Conservation (phyloP, 1,139 yeast species). For the Protomyces inouyei region DNA sequence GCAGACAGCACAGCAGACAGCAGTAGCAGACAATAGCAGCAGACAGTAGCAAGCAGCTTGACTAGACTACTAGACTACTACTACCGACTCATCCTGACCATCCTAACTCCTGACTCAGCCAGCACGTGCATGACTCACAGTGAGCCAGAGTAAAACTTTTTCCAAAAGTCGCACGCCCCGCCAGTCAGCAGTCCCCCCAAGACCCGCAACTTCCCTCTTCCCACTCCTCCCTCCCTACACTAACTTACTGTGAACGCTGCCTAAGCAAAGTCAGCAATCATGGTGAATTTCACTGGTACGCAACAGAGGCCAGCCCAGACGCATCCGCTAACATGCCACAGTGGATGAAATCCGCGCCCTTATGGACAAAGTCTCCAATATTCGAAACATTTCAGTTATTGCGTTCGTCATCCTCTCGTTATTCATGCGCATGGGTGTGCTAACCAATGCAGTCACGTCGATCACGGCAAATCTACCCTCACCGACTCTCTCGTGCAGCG, state of each 20-base stretch:
- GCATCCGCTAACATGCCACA: background rate
- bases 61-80: no score
- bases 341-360: slow-evolving; percentile 93
- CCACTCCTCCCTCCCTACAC: background rate
- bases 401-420: slow-evolving; percentile 44
- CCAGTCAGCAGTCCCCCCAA: no score
- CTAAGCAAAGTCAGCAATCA: slow-evolving; percentile 15
- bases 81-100: no score
- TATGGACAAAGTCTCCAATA: slow-evolving; percentile 99
- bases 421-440: background rate
- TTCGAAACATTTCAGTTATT: slow-evolving; percentile 99
- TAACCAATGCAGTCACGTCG: slow-evolving; percentile 61
- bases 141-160: background rate
- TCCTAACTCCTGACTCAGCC: no score
- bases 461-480: slow-evolving; percentile 99
- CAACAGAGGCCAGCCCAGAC: no score
- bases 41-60: no score
- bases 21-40: no score
- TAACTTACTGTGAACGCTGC: background rate
- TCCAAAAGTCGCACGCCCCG: background rate
- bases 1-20: no score
- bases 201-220: background rate
- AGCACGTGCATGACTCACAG: background rate
- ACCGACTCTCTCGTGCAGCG: slow-evolving; percentile 98
- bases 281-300: slow-evolving; percentile 23